Conservation (phyloP, 208 protist genomes). For the Acanthamoeba healyi region DNA sequence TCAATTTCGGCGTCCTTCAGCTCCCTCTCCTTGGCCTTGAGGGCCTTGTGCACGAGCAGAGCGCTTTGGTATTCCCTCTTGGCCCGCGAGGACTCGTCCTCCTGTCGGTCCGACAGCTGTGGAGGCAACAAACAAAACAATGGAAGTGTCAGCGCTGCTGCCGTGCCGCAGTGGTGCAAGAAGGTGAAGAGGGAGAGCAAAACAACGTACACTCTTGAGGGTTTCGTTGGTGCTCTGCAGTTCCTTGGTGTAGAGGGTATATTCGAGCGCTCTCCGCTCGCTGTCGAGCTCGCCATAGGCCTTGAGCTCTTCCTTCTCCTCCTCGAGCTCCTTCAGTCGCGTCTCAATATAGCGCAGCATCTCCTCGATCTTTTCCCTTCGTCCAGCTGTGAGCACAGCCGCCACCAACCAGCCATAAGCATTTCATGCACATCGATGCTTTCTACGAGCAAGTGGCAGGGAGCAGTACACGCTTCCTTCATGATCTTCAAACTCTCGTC, state of each 20-base stretch:
- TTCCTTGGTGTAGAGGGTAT: slow-evolving; percentile 92
- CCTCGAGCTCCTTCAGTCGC: slow-evolving; percentile 95
- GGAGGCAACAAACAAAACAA: not conserved
- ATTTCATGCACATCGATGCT: no score
- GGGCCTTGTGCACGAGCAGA: not conserved
- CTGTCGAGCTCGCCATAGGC: slow-evolving; percentile 95
- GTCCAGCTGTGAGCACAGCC: not conserved
- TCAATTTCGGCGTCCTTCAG: slow-evolving; percentile 54
- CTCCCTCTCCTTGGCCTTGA: slow-evolving; percentile 50
- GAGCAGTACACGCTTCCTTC: slow-evolving; percentile 90
- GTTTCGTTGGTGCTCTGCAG: slow-evolving; percentile 38
- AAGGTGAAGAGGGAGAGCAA: not conserved
- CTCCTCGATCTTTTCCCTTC: slow-evolving; percentile 91
- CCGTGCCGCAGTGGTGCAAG: no score
- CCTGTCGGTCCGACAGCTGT: not conserved
- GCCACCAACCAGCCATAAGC: no score
- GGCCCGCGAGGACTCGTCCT: not conserved
- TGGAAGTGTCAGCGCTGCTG: no score
- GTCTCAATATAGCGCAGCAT: slow-evolving; percentile 95
- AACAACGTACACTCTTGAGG: not conserved
- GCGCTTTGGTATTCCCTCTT: slow-evolving; percentile 16
- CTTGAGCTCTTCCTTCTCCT: slow-evolving; percentile 96
- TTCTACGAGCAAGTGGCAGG: slow-evolving; percentile 47
- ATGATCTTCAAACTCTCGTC: slow-evolving; percentile 96
- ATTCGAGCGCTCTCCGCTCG: slow-evolving; percentile 94